Evolutionary conservation across 2,329 filamentous ascomycete species (phyloP).

Genomic region (Orbilia brochopaga): DNA sequence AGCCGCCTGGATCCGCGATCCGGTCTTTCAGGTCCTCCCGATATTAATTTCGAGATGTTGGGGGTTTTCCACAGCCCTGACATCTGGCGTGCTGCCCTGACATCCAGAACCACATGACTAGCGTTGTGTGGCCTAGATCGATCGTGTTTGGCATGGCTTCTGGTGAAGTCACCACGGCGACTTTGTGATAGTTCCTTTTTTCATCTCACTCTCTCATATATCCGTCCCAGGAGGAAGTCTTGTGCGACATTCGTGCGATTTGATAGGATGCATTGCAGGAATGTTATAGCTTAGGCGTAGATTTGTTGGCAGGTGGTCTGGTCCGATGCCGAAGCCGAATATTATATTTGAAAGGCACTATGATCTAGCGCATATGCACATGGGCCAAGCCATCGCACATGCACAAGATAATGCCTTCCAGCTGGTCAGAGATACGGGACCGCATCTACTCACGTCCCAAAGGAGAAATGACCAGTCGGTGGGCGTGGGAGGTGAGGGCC

Average conservation of each 20-base stretch:
- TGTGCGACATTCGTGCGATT: conserved; percentile 34
- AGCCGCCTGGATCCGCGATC: conserved; percentile 1
- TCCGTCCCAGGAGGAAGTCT: conserved; percentile 5
- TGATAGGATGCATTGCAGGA: conserved; percentile 22
- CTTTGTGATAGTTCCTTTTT: neutral
- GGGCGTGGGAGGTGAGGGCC: neutral
- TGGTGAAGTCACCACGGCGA: neutral
- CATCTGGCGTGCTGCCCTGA: neutral
- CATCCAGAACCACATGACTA: neutral
- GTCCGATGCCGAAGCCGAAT: neutral
- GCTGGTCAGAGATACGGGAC: neutral
- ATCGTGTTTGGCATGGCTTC: neutral
- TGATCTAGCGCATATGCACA: conserved; percentile 26
- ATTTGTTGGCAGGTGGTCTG: conserved; percentile 27
- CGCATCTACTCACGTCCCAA: neutral
- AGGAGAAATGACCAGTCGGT: neutral
- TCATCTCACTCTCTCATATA: neutral
- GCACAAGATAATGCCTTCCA: conserved; percentile 11
- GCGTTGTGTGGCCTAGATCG: neutral
- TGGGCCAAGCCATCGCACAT: conserved; percentile 15
- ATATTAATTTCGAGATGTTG: neutral
- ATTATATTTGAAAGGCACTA: neutral
- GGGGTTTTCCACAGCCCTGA: neutral
- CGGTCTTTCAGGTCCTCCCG: neutral
- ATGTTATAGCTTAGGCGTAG: neutral